phyloP scores from a whole-genome alignment of 1,139 yeast species.

The Eremothecium sinecaudum region DNA sequence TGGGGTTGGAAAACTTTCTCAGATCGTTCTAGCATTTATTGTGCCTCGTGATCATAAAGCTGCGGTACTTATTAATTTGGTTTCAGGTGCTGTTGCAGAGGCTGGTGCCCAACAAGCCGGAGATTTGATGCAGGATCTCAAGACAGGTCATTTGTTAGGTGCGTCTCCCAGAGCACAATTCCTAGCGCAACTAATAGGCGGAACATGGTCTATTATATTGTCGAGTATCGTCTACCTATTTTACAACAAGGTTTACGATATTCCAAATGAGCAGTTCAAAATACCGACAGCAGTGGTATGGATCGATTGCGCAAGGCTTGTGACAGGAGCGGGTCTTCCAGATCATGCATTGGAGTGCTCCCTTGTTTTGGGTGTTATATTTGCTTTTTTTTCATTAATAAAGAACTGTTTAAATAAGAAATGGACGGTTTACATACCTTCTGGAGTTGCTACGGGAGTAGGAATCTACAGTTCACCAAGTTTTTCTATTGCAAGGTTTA shows the following conservation, averaged over 20 bases:
- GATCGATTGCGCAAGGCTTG: slow-evolving; percentile 92
- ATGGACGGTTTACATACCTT: slow-evolving; percentile 50
- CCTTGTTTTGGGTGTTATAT: slow-evolving; percentile 53
- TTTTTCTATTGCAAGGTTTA: slow-evolving; percentile 82
- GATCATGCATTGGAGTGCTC: slow-evolving; percentile 63
- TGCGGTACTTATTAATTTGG: slow-evolving; percentile 69
- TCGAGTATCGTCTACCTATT: slow-evolving; percentile 76
- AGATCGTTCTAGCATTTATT: slow-evolving; percentile 71
- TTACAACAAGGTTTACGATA: slow-evolving; percentile 70
- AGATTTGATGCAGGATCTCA: slow-evolving; percentile 92
- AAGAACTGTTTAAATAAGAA: slow-evolving; percentile 44
- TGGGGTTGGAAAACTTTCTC: slow-evolving; percentile 92
- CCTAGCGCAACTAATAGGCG: slow-evolving; percentile 79
- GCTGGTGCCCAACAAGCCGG: slow-evolving; percentile 99
- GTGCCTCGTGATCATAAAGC: slow-evolving; percentile 75
- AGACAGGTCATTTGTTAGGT: slow-evolving; percentile 85
- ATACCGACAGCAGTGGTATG: slow-evolving; percentile 94
- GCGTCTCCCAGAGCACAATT: slow-evolving; percentile 93
- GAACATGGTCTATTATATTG: slow-evolving; percentile 68
- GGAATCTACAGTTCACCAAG: slow-evolving; percentile 93
- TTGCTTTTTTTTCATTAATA: slow-evolving; percentile 58
- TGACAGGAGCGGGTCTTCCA: slow-evolving; percentile 86
- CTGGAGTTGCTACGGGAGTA: slow-evolving; percentile 94
- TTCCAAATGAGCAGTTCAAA: slow-evolving; percentile 72
- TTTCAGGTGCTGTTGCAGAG: slow-evolving; percentile 95